phyloP scores from a whole-genome alignment of 805 yeast genomes.

The Monosporozyma siamensis region DNA sequence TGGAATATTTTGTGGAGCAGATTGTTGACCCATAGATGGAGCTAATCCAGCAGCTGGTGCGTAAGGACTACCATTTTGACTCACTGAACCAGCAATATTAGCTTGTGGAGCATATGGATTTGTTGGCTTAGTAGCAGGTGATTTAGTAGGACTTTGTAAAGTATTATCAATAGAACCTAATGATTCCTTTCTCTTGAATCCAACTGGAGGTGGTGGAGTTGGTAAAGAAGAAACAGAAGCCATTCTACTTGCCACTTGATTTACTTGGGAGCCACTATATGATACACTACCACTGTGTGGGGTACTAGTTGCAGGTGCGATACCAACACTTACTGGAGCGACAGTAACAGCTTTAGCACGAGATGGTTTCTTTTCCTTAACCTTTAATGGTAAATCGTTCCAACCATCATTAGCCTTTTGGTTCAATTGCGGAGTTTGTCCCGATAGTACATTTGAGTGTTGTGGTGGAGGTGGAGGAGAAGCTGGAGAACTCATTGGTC shows the following conservation, averaged over 20 bases:
- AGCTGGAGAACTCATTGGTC: not conserved
- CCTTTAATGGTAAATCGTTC: slow-evolving; percentile 30
- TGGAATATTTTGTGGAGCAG: slow-evolving; percentile 15
- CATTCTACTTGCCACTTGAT: not conserved
- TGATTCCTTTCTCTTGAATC: not conserved
- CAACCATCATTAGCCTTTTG: slow-evolving; percentile 32
- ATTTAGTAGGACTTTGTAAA: too few species aligned
- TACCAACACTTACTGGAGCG: not conserved
- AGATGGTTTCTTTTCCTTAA: slow-evolving; percentile 22
- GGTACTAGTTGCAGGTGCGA: not conserved
- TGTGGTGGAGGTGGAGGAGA: slow-evolving; percentile 30
- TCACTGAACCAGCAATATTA: not conserved
- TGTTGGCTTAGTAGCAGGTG: not conserved
- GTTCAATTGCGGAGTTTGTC: slow-evolving; percentile 30
- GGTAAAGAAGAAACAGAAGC: not conserved
- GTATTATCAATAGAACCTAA: not conserved
- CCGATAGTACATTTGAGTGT: slow-evolving; percentile 25
- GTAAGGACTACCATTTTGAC: slow-evolving; percentile 1
- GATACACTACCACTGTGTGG: not conserved
- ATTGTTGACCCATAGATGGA: slow-evolving; percentile 11
- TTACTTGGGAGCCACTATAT: not conserved
- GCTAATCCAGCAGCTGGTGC: slow-evolving; percentile 3
- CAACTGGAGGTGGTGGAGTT: not conserved
- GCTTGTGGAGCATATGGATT: slow-evolving; percentile 5
- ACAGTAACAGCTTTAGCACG: slow-evolving; percentile 25